Evolutionary conservation across 148 eudicot genomes (phyloP).

Genomic region (Euryodendron excelsum): DNA sequence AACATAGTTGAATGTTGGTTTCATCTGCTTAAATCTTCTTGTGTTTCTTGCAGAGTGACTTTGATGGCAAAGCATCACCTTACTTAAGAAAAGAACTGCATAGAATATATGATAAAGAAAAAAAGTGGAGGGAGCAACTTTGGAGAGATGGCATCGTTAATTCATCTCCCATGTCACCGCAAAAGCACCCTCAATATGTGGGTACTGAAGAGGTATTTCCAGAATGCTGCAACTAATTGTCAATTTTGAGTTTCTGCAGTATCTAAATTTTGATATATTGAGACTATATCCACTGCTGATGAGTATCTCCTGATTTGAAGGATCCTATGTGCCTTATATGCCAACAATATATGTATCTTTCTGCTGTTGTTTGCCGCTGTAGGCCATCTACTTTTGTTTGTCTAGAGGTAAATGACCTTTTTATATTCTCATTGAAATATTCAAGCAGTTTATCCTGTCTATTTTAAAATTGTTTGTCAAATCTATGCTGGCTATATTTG

Average conservation of each 20-base stretch:
- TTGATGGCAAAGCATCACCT: conserved; percentile 59
- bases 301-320: conserved; percentile 41
- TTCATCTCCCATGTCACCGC: conserved; percentile 73
- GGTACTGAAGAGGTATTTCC: conserved; percentile 90
- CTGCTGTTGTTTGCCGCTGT: conserved; percentile 91
- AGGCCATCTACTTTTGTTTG: conserved; percentile 79
- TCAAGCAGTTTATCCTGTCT: neutral
- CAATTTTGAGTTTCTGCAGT: conserved; percentile 3
- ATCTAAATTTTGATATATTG: neutral
- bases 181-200: conserved; percentile 71
- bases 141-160: conserved; percentile 86
- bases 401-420: conserved; percentile 65
- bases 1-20: too few species aligned
- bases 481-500: neutral
- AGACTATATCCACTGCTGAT: conserved; percentile 15
- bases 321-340: conserved; percentile 95
- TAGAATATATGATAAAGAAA: conserved; percentile 73
- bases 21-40: conserved; percentile 20
- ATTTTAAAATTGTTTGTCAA: neutral
- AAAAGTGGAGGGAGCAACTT: conserved; percentile 74
- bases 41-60: conserved; percentile 58
- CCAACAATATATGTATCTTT: conserved; percentile 84
- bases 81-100: conserved; percentile 72
- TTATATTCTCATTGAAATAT: neutral
- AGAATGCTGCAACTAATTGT: neutral